Percentiles rank a stretch among this genome's conserved stretches.
Conservation (phyloP, 169 alveolate species). For the Perkinsus olseni region DNA sequence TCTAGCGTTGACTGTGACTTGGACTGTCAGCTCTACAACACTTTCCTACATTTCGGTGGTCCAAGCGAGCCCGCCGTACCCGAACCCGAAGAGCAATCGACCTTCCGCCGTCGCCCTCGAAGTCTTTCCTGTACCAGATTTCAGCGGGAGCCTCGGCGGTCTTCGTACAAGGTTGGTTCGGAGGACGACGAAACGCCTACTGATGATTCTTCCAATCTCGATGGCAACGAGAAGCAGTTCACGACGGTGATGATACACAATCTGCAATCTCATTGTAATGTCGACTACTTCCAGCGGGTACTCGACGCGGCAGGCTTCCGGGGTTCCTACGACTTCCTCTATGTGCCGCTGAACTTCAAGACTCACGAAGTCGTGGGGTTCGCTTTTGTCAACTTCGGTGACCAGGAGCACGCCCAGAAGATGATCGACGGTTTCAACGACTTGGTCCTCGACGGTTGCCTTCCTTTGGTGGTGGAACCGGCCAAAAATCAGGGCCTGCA, state of each 20-base stretch:
- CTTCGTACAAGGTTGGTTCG: neutral
- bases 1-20: no score
- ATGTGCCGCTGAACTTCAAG: neutral
- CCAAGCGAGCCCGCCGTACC: neutral
- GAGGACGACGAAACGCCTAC: neutral
- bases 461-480: neutral
- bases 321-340: neutral
- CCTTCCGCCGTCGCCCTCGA: neutral
- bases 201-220: neutral
- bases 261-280: neutral
- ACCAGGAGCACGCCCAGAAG: neutral
- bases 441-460: neutral
- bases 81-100: neutral
- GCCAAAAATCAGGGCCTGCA: neutral
- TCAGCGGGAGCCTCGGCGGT: neutral
- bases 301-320: neutral
- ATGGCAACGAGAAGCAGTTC: neutral
- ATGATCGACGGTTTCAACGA: neutral
- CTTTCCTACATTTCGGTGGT: neutral
- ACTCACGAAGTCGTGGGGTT: neutral
- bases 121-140: neutral
- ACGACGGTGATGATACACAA: neutral
- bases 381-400: neutral
- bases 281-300: neutral
- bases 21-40: neutral